Evolutionary conservation across 2,329 filamentous ascomycete species (phyloP).

Genomic region (Colletotrichum phormii): DNA sequence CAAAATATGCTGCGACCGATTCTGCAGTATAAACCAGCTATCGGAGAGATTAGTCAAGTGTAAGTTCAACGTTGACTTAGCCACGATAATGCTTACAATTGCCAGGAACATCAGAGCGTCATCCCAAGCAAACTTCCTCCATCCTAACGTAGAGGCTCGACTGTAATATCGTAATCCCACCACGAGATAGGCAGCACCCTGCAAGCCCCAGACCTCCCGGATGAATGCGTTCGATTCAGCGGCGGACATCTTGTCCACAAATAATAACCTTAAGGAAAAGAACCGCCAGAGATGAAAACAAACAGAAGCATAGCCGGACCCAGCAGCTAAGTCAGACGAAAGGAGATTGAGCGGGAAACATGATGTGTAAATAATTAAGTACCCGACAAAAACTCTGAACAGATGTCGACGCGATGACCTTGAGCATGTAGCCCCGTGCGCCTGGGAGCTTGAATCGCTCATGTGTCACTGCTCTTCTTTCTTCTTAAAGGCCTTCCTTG

Average conservation of each 20-base stretch:
- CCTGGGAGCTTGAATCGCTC: background rate
- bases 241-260: constrained; percentile 13
- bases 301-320: background rate
- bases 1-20: constrained; percentile 44
- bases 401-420: background rate
- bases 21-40: constrained; percentile 37
- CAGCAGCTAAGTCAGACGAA: background rate
- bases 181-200: constrained; percentile 29
- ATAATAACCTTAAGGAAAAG: accelerated
- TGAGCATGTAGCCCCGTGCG: background rate
- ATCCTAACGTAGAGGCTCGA: constrained; percentile 18
- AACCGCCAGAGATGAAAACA: background rate
- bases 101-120: constrained; percentile 30
- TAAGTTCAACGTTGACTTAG: background rate
- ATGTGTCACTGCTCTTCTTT: background rate
- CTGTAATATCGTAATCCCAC: constrained; percentile 35
- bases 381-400: background rate
- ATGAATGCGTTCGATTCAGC: constrained; percentile 25
- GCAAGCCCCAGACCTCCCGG: constrained; percentile 36
- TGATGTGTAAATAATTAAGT: background rate
- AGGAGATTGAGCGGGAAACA: background rate
- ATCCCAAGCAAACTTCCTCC: constrained; percentile 29
- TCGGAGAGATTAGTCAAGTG: background rate
- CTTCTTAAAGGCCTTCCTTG: background rate
- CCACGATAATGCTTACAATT: background rate